Evolutionary conservation across 148 eudicot species (phyloP).

Genomic region (Selenicereus undatus): DNA sequence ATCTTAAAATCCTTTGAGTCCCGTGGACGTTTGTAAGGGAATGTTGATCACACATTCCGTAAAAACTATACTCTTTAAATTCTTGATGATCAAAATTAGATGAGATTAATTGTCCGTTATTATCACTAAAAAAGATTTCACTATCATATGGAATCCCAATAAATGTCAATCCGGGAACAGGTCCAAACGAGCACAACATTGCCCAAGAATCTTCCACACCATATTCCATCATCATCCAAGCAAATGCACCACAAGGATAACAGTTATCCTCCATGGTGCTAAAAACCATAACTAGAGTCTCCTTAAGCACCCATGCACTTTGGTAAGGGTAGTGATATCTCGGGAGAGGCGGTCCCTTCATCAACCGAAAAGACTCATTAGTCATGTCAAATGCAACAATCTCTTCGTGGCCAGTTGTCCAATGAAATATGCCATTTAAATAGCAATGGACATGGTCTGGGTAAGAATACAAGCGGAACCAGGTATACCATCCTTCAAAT

Average conservation of each 20-base stretch:
- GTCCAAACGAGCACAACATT: not conserved
- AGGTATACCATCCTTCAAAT: not conserved
- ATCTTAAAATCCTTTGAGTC: not conserved
- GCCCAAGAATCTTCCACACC: slow-evolving; percentile 11
- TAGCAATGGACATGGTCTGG: not conserved
- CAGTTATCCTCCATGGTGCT: not conserved
- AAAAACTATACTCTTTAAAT: not conserved
- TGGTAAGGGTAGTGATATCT: not conserved
- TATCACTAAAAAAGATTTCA: not conserved
- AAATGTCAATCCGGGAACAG: not conserved
- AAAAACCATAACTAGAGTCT: not conserved
- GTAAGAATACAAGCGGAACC: not conserved
- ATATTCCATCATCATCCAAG: slow-evolving; percentile 12
- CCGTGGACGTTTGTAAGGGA: too few species aligned
- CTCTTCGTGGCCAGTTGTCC: not conserved
- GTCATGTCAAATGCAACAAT: not conserved
- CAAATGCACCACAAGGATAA: not conserved
- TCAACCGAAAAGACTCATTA: not conserved
- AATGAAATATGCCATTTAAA: slow-evolving; percentile 6
- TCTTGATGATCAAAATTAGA: not conserved
- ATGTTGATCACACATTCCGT: not conserved
- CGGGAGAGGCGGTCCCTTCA: not conserved
- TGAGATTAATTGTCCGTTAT: not conserved
- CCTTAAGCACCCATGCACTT: slow-evolving; percentile 9
- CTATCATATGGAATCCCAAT: not conserved